Base-by-base conservation (phyloP, 176 grass and related monocot species). In the Oryza meyeriana region DNA sequence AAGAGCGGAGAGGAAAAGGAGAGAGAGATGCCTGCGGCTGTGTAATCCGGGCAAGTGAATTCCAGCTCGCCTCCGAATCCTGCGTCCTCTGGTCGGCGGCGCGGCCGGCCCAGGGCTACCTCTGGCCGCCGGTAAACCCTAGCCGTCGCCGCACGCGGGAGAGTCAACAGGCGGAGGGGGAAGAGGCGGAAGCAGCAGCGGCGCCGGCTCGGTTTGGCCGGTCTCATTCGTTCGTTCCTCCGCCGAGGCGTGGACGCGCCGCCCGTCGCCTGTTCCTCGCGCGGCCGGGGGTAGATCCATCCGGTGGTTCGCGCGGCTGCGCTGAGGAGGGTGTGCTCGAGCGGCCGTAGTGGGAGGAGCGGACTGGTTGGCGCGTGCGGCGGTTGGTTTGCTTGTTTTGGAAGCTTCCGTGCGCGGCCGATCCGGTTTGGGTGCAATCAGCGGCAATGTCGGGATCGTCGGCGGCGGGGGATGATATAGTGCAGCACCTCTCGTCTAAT, bases 401-500 rank as follows among this genome's bases (percentile, higher is more conserved):
- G 77, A 77, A 67, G 80, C 75, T 84, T 88, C 36, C 31, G 58
- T 57, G 64, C 35, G 11, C 45, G 42, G 17, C 73, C 59, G 83
- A 90, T 82, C 83, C 78, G 68, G 67, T 82, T 39, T 36, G 10
- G n/a, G 67, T 30, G 59, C 66, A 83, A 52, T 78, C 80, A 32
- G 74, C 14, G 74, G 74, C 52, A 83, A 87, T 83, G 75, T 90
- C 77, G 67, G 73, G 78, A 22, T 64, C 61, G 59, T 86, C 84
- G 61, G 75, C 64, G 66, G 92, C 94, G 40, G 93, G 93, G 76
- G 97, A 99, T 66, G 97, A 99, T 83, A 96, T 99, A 78, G 97
- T 94, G 84, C 90, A 94, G 87, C 97, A 99, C 84, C 72, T 99
- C 20, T 99, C 93, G 55, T 88, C 93, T 35, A 99, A 93, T 69